These are phyloP conservation scores for Lactarius tabidus DNA, from an alignment of 768 basidiomycete genomes.

Conservation along the genomic window DNA sequence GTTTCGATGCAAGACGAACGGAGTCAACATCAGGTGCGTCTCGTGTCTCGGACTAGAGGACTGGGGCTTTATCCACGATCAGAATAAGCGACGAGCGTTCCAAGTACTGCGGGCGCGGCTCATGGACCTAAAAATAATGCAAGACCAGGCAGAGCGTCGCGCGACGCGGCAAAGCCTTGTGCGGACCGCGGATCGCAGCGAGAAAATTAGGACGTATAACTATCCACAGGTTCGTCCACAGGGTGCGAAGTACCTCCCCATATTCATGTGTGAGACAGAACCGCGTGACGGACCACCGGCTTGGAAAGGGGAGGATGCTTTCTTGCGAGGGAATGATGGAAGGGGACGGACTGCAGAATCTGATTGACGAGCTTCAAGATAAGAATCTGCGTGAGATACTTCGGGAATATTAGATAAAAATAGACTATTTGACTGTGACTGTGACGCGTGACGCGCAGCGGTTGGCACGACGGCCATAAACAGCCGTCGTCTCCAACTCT, in stretches of 20 bases:
- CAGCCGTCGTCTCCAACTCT: not conserved
- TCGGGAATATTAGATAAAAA: slow-evolving; percentile 5
- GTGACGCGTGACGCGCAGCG: not conserved
- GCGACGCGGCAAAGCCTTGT: slow-evolving; percentile 70
- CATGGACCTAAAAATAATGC: slow-evolving; percentile 70
- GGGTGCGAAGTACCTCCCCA: not conserved
- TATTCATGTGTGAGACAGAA: slow-evolving; percentile 12
- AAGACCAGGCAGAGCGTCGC: slow-evolving; percentile 67
- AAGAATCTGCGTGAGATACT: slow-evolving; percentile 13
- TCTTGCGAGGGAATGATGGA: slow-evolving; percentile 26
- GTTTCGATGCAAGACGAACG: slow-evolving; percentile 99
- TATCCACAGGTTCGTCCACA: slow-evolving; percentile 65
- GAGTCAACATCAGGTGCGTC: slow-evolving; percentile 83
- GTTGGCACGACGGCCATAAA: not conserved
- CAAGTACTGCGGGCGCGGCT: slow-evolving; percentile 83
- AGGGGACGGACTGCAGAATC: slow-evolving; percentile 13
- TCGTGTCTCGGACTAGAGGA: not conserved
- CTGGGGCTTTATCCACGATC: not conserved
- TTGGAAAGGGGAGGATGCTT: slow-evolving; percentile 24
- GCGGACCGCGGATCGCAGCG: slow-evolving; percentile 78
- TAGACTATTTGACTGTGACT: not conserved
- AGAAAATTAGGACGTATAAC: slow-evolving; percentile 96
- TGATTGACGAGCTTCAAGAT: slow-evolving; percentile 19
- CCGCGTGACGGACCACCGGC: slow-evolving; percentile 25
- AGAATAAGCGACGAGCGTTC: slow-evolving; percentile 94